phyloP scores from a whole-genome alignment of 2,329 filamentous ascomycete species.

The Phialemonium atrogriseum region DNA sequence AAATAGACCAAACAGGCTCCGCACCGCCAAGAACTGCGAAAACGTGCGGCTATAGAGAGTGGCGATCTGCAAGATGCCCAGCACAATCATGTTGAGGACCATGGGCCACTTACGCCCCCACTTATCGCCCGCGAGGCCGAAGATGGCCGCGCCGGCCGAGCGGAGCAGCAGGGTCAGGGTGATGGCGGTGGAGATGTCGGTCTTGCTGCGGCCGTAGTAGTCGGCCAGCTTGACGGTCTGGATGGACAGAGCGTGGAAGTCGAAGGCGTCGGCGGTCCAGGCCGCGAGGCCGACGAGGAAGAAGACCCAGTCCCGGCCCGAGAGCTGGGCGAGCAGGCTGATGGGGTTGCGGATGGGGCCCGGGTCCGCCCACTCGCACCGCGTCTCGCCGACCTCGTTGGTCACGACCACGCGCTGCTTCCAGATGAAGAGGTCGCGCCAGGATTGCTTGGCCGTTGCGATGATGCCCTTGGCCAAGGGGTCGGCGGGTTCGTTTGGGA shows the following conservation, averaged over 20 bases:
- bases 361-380: slow-evolving; percentile 60
- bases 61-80: slow-evolving; percentile 55
- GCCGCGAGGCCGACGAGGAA: slow-evolving; percentile 66
- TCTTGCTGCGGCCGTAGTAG: slow-evolving; percentile 43
- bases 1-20: slow-evolving; percentile 66
- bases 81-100: slow-evolving; percentile 65
- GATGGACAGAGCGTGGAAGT: slow-evolving; percentile 74
- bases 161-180: slow-evolving; percentile 67
- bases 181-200: slow-evolving; percentile 66
- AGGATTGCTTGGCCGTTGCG: slow-evolving; percentile 18
- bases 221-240: slow-evolving; percentile 62
- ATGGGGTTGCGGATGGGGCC: slow-evolving; percentile 63
- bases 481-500: slow-evolving; percentile 54
- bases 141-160: slow-evolving; percentile 65
- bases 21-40: slow-evolving; percentile 61
- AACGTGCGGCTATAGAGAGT: slow-evolving; percentile 64
- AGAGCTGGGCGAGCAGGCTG: slow-evolving; percentile 56
- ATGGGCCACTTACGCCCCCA: slow-evolving; percentile 81
- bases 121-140: slow-evolving; percentile 70
- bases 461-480: slow-evolving; percentile 55
- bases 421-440: slow-evolving; percentile 41
- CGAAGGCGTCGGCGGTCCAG: slow-evolving; percentile 78
- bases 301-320: slow-evolving; percentile 62
- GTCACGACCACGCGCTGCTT: slow-evolving; percentile 62
- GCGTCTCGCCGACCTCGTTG: slow-evolving; percentile 56